Evolutionary conservation across 805 yeast genomes (phyloP), one percentile per base, ranked within the genome.

Genomic region (Ogataea pini): DNA sequence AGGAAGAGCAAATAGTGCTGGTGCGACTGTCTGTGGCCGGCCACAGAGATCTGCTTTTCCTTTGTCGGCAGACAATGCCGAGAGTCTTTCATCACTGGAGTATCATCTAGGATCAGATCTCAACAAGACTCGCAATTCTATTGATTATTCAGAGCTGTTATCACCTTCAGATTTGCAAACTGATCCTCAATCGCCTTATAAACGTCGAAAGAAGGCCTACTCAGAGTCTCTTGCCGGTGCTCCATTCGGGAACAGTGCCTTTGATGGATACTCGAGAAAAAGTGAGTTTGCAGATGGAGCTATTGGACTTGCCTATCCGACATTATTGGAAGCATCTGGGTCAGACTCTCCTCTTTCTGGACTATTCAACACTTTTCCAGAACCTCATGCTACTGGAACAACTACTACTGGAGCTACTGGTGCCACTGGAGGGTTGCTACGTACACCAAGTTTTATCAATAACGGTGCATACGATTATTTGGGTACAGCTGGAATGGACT

Each of bases 331-430:
- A 19, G 44, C 43, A 8, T 20, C 41, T 6, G 24, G 37, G 14
- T 36, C 56, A 7, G 57, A 56, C 31, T 52, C 61, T 14, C 61
- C 60, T 4, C 36, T 58, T 25, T 54, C 61, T 4, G 61, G 60
- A 5, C 44, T 58, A 22, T 58, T 58, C 45, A 56, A 37, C 47
- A 46, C 57, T 19, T 47, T 54, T 32, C 59, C 51, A 28, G 61
- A 58, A 4, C 33, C 49, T n/a, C 17, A 7, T 13, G 18, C 34
- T 8, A 14, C 31, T 7, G 31, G 14, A 13, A 8, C 34, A 13
- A 17, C 34, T 8, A 17, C 34, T n/a, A 13, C 16, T 27, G 19
- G 36, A 39, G 6, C 19, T 33, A 8, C 25, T 20, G 12, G 22
- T 18, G 12, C 24, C 6, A 19, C 16, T 19, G 24, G 38, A 2